Evolutionary conservation across 208 protist species (phyloP).

Genomic region (Leishmania aethiopica): DNA sequence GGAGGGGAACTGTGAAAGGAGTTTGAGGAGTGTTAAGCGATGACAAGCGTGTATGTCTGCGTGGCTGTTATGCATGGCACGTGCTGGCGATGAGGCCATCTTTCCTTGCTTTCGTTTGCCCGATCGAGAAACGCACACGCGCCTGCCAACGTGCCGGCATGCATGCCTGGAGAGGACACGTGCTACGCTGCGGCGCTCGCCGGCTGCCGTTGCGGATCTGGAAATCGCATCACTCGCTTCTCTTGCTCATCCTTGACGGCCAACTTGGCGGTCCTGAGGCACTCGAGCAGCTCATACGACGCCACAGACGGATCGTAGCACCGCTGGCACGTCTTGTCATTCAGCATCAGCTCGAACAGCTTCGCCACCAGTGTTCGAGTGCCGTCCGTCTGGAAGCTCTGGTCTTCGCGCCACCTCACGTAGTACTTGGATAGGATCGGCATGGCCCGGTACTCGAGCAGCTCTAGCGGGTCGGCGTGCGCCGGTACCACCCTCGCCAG

Average conservation of each 20-base stretch:
- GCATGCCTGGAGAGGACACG: too few species aligned
- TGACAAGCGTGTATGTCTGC: slow-evolving; percentile 2
- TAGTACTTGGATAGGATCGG: slow-evolving; percentile 87
- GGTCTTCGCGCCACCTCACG: slow-evolving; percentile 80
- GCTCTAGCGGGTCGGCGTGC: slow-evolving; percentile 61
- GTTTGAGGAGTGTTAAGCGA: slow-evolving; percentile 2
- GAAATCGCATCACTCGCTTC: slow-evolving; percentile 15
- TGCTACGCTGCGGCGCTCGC: not conserved
- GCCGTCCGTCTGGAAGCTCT: slow-evolving; percentile 78
- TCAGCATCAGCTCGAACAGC: slow-evolving; percentile 75
- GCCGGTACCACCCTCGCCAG: slow-evolving; percentile 63
- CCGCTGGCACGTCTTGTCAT: slow-evolving; percentile 79
- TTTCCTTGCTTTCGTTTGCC: not conserved
- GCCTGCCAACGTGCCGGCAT: not conserved
- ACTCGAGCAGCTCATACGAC: slow-evolving; percentile 85
- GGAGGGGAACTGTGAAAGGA: not conserved
- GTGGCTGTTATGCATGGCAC: not conserved
- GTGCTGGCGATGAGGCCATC: not conserved
- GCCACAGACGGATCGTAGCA: slow-evolving; percentile 84
- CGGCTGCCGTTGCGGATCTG: not conserved
- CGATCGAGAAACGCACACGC: not conserved
- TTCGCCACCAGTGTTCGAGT: slow-evolving; percentile 56
- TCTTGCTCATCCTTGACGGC: slow-evolving; percentile 55
- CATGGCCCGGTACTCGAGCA: slow-evolving; percentile 88
- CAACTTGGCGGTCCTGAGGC: slow-evolving; percentile 64